These are phyloP conservation scores for Suillus subalutaceus DNA, from an alignment of 768 basidiomycete genomes.

Conservation along the genomic window DNA sequence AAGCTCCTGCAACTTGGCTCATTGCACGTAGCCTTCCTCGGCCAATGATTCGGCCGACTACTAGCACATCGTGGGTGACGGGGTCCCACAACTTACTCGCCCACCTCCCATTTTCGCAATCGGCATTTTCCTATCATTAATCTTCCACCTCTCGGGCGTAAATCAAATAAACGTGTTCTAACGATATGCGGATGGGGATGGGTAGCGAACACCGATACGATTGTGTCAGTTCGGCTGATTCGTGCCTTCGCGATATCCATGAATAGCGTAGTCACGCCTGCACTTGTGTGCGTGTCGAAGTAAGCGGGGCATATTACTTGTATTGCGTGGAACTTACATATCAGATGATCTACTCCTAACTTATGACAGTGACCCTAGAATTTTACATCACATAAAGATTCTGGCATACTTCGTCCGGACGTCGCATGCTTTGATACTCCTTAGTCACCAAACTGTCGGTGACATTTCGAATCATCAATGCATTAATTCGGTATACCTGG, in stretches of 20 bases:
- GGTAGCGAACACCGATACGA: not conserved
- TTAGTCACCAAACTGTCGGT: not conserved
- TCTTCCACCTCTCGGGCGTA: not conserved
- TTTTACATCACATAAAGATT: not conserved
- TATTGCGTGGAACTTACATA: not conserved
- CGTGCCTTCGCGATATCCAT: not conserved
- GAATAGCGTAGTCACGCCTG: not conserved
- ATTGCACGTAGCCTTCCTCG: not conserved
- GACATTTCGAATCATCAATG: not conserved
- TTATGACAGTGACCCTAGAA: not conserved
- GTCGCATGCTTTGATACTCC: not conserved
- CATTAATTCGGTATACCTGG: not conserved
- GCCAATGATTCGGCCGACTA: not conserved
- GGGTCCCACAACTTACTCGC: not conserved
- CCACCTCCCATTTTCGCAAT: not conserved
- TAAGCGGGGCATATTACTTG: not conserved
- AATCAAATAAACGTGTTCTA: constrained; percentile 4
- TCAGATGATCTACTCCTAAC: not conserved
- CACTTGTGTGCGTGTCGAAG: not conserved
- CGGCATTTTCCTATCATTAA: constrained; percentile 3
- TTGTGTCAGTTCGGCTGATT: not conserved
- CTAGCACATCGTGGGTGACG: not conserved
- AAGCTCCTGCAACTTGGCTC: not conserved
- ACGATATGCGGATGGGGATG: not conserved
- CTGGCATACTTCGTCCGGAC: not conserved